Percentiles rank a stretch among this genome's conserved stretches.
These are phyloP conservation scores for Penicillium lividum DNA, from an alignment of 495 filamentous ascomycete genomes.

Conservation along the genomic window DNA sequence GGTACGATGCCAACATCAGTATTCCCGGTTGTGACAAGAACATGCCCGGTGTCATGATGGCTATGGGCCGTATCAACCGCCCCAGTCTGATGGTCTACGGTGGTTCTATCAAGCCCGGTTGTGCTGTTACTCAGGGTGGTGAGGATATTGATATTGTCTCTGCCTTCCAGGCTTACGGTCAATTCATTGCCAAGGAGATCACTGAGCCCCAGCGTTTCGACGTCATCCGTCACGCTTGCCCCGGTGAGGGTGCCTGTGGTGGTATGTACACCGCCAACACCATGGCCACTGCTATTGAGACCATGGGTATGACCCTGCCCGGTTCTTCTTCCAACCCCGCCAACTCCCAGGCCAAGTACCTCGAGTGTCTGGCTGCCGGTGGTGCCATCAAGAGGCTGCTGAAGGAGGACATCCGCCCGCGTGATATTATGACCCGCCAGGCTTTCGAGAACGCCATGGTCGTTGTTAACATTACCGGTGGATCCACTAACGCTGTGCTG, in stretches of 20 bases:
- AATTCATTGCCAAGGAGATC: slow-evolving; percentile 90
- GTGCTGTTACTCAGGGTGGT: slow-evolving; percentile 67
- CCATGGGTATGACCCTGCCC: slow-evolving; percentile 92
- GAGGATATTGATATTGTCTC: slow-evolving; percentile 90
- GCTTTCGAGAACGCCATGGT: slow-evolving; percentile 98
- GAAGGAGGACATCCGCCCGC: slow-evolving; percentile 82
- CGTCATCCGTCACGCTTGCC: slow-evolving; percentile 93
- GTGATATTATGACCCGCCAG: slow-evolving; percentile 86
- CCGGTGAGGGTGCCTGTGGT: slow-evolving; percentile 90
- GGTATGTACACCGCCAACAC: slow-evolving; percentile 99
- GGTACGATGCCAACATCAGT: slow-evolving; percentile 98
- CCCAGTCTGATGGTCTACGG: slow-evolving; percentile 97
- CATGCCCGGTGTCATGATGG: slow-evolving; percentile 98
- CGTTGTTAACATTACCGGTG: slow-evolving; percentile 90
- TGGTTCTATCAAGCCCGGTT: slow-evolving; percentile 90
- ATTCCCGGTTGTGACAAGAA: slow-evolving; percentile 99
- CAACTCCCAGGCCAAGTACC: slow-evolving; percentile 78
- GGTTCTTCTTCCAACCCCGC: slow-evolving; percentile 93
- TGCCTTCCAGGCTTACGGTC: slow-evolving; percentile 97
- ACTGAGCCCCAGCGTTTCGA: slow-evolving; percentile 88
- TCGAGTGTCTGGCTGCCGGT: slow-evolving; percentile 84
- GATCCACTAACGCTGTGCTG: slow-evolving; percentile 95
- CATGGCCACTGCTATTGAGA: slow-evolving; percentile 96
- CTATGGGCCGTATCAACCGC: slow-evolving; percentile 93
- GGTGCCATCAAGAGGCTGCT: slow-evolving; percentile 84